Conservation (phyloP, 768 basidiomycete genomes). For the Podaxis sp. region DNA sequence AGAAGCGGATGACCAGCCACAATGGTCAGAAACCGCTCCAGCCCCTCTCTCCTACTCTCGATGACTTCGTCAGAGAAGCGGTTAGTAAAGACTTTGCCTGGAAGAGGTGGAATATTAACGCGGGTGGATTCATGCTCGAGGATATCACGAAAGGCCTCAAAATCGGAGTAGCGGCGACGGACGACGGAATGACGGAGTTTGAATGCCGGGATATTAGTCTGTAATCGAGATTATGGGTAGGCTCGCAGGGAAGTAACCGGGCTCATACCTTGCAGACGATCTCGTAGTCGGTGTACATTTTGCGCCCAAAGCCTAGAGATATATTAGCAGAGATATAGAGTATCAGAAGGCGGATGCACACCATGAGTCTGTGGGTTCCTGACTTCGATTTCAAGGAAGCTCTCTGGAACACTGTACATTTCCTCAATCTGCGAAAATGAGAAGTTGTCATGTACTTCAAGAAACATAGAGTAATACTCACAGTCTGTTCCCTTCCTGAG, state of each 20-base stretch:
- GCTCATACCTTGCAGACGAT: constrained; percentile 87
- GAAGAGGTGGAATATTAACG: constrained; percentile 96
- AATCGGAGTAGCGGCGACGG: constrained; percentile 87
- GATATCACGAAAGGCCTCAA: constrained; percentile 96
- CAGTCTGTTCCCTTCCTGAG: constrained; percentile 57
- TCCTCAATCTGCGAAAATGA: constrained; percentile 75
- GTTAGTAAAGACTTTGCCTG: constrained; percentile 98
- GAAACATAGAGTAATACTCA: constrained; percentile 28
- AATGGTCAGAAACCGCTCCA: constrained; percentile 93
- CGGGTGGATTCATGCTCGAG: constrained; percentile 95
- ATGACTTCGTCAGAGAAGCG: constrained; percentile 98
- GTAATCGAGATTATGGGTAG: background rate
- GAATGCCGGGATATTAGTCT: constrained; percentile 99
- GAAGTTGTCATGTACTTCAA: background rate
- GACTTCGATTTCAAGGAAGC: constrained; percentile 96
- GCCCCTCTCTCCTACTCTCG: constrained; percentile 85
- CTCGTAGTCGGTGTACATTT: constrained; percentile 99
- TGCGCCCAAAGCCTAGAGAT: constrained; percentile 82
- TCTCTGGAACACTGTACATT: constrained; percentile 97
- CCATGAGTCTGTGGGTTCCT: constrained; percentile 97
- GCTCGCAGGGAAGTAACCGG: constrained; percentile 5
- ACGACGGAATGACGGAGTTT: constrained; percentile 91
- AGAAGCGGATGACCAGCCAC: constrained; percentile 97
- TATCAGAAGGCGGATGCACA: constrained; percentile 32
- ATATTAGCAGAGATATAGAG: background rate